These are phyloP conservation scores for Exobasidium rhododendri DNA, from an alignment of 1,284 basidiomycete genomes.

Conservation along the genomic window DNA sequence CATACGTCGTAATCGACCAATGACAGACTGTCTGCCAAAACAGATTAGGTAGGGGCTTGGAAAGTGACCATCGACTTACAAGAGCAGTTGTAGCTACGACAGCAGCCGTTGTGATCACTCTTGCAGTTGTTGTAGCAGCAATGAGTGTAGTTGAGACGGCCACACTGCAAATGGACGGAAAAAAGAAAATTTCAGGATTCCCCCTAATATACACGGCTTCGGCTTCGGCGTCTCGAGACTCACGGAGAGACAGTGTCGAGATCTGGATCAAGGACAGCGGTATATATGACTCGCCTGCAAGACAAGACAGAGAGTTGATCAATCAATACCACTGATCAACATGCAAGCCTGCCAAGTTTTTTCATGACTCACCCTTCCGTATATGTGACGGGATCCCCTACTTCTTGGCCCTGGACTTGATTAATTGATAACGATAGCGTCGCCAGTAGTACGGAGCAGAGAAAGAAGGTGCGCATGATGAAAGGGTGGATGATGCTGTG, in stretches of 20 bases:
- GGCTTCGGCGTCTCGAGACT: neutral
- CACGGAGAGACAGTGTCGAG: conserved; percentile 3
- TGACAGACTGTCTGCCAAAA: no score
- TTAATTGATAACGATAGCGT: neutral
- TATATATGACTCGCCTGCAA: neutral
- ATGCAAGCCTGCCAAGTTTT: no score
- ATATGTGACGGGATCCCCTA: conserved; percentile 7
- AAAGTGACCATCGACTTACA: no score
- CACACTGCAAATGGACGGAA: neutral
- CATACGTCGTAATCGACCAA: no score
- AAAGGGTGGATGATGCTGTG: neutral
- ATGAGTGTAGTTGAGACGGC: neutral
- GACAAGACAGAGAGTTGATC: no score
- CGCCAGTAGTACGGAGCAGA: neutral
- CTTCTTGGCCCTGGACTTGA: neutral
- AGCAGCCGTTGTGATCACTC: no score
- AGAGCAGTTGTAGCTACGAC: no score
- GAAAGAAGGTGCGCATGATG: neutral
- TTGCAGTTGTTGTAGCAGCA: neutral
- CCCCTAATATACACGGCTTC: neutral
- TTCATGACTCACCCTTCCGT: neutral
- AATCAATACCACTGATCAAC: no score
- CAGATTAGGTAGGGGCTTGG: no score
- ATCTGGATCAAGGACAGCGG: conserved; percentile 1
- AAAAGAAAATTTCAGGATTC: neutral